A percentile compares a stretch with the other conserved stretches of the same genome.
phyloP scores from a whole-genome alignment of 176 grass and related monocot genomes.

The Eragrostis nindensis region DNA sequence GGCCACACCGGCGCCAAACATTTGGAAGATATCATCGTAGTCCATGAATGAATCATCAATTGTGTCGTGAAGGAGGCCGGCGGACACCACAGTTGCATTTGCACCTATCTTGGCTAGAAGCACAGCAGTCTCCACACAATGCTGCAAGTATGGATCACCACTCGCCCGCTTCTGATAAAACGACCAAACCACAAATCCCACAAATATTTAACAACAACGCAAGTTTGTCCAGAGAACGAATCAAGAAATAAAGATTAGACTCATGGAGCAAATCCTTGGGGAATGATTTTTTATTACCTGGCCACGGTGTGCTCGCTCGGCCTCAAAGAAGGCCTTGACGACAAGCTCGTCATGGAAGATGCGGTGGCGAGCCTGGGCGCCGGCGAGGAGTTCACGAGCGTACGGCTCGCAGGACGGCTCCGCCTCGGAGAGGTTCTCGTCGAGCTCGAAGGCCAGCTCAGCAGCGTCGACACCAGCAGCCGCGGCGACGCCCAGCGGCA shows the following conservation, averaged over 20 bases:
- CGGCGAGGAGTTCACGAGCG: conserved; percentile 58
- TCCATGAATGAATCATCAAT: conserved; percentile 90
- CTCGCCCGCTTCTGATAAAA: conserved; percentile 79
- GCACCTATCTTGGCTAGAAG: conserved; percentile 81
- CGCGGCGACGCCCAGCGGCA: conserved; percentile 35
- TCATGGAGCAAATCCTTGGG: not conserved
- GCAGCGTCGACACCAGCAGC: conserved; percentile 29
- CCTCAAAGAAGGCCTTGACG: conserved; percentile 79
- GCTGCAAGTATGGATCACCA: conserved; percentile 90
- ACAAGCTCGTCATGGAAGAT: conserved; percentile 88
- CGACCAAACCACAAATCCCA: conserved; percentile 33
- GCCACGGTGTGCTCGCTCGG: conserved; percentile 69
- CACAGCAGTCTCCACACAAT: conserved; percentile 90
- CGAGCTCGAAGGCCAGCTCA: conserved; percentile 58
- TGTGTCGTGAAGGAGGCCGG: conserved; percentile 86
- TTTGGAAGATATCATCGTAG: conserved; percentile 71
- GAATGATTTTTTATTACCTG: conserved; percentile 55
- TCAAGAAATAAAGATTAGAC: not conserved
- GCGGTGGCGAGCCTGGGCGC: conserved; percentile 59
- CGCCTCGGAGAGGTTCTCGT: conserved; percentile 38
- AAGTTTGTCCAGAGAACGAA: not conserved
- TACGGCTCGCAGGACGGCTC: conserved; percentile 49
- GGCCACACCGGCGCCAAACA: conserved; percentile 81
- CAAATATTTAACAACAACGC: conserved; percentile 23
- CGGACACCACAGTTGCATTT: conserved; percentile 64